Evolutionary conservation across 352 stramenopile genomes (phyloP).

Genomic region (Phytophthora capsici): DNA sequence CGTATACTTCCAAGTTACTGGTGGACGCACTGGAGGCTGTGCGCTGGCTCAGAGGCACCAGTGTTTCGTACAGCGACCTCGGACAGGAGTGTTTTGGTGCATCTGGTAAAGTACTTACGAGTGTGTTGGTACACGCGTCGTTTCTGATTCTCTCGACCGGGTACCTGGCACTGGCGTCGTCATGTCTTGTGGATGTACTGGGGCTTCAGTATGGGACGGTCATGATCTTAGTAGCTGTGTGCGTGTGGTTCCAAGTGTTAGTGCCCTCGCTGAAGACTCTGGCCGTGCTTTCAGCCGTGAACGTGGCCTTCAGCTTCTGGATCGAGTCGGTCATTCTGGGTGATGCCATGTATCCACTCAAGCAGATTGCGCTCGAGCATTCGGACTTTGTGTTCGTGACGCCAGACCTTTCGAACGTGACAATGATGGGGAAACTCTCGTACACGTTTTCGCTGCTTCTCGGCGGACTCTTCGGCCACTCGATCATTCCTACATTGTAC

Average conservation of each 20-base stretch:
- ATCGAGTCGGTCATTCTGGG: conserved; percentile 84
- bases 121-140: conserved; percentile 55
- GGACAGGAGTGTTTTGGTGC: conserved; percentile 70
- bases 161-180: conserved; percentile 61
- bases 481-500: conserved; percentile 79
- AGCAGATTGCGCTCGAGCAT: conserved; percentile 70
- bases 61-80: conserved; percentile 75
- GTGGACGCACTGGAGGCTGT: conserved; percentile 75
- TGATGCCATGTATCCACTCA: conserved; percentile 84
- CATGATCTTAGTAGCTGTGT: conserved; percentile 55
- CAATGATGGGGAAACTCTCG: conserved; percentile 64
- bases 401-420: conserved; percentile 60
- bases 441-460: conserved; percentile 77
- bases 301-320: conserved; percentile 83
- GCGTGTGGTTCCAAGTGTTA: conserved; percentile 74
- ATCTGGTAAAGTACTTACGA: conserved; percentile 47
- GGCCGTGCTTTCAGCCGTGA: conserved; percentile 66
- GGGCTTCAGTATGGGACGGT: conserved; percentile 60
- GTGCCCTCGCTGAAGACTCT: conserved; percentile 67
- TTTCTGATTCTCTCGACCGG: conserved; percentile 70
- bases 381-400: conserved; percentile 72
- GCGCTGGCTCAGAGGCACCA: conserved; percentile 66
- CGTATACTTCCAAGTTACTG: conserved; percentile 73
- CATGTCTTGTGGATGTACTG: conserved; percentile 68
- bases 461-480: conserved; percentile 74